Evolutionary conservation across 164 flowering plant genomes (phyloP), one percentile per base, ranked within the genome.

Genomic region (Sedum album): DNA sequence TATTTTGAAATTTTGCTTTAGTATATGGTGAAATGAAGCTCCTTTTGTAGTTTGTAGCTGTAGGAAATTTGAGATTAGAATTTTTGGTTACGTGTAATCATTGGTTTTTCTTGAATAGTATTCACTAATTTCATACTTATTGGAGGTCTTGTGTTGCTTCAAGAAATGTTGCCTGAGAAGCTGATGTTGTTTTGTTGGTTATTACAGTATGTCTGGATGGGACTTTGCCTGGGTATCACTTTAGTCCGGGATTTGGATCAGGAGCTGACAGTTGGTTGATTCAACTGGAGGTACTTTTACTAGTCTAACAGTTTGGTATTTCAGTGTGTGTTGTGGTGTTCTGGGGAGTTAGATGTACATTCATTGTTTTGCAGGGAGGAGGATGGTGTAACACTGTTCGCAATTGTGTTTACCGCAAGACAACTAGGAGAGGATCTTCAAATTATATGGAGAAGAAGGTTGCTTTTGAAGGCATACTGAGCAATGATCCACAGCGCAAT

Each of bases 261-360:
- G 97, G 97, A 26, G 84, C 84, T 31, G 85, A 88, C 75, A 88
- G 91, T 75, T 94, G 98, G 98, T 79, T 94, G 60, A 79, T 94
- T 75, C 86, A 89, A 20, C 82, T 94, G 76, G 95, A 94, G 95
- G 98, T 93, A n/a, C 71, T 77, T n/a, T 35, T 64, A 6, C 33
- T 6, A 33, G 25, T 21, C 42, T 63, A 33, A 9, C 46, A 64
- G 20, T 31, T 35, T 25, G 44, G n/a, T 20, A 2, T 35, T 36
- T 23, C 36, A 63, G 21, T 14, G n/a, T 8, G 25, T n/a, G n/a
- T n/a, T 31, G 15, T n/a, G 5, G 15, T 18, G 36, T 44, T 31
- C 35, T 2, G n/a, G n/a, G n/a, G n/a, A n/a, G n/a, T 64, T 35
- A 6, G 20, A 20, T 35, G 11, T 20, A 7, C 6, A 39, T 35